Conservation (phyloP, 805 yeast genomes). For the Sugiyamaella smithiae region DNA sequence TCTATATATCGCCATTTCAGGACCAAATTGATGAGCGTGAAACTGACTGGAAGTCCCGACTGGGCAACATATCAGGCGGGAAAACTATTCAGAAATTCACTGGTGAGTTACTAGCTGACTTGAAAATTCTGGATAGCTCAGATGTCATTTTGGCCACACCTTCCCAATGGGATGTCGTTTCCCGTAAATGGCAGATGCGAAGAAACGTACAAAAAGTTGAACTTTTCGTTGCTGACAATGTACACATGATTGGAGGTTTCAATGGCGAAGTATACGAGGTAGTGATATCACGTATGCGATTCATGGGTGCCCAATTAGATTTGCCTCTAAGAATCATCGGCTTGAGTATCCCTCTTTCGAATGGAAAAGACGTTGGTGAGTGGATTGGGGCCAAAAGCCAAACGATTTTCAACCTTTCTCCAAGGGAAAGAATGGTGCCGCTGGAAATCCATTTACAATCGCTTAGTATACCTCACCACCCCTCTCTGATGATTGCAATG, state of each 20-base stretch:
- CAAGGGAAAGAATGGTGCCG: slow-evolving; percentile 55
- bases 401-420: slow-evolving; percentile 66
- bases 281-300: slow-evolving; percentile 65
- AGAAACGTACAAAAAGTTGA: slow-evolving; percentile 64
- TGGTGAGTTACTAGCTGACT: slow-evolving; percentile 55
- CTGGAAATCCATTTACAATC: slow-evolving; percentile 54
- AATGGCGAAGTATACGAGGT: slow-evolving; percentile 68
- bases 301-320: slow-evolving; percentile 65
- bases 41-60: slow-evolving; percentile 47
- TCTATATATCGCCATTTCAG: slow-evolving; percentile 67
- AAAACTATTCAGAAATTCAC: slow-evolving; percentile 56
- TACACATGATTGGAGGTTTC: slow-evolving; percentile 61
- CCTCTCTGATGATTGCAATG: slow-evolving; percentile 52
- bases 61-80: slow-evolving; percentile 47
- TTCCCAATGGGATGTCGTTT: slow-evolving; percentile 64
- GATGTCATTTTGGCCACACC: slow-evolving; percentile 80
- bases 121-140: slow-evolving; percentile 52
- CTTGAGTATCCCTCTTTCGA: slow-evolving; percentile 65
- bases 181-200: slow-evolving; percentile 82
- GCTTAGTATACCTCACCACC: slow-evolving; percentile 46
- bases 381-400: slow-evolving; percentile 75
- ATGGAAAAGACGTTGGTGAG: slow-evolving; percentile 72
- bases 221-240: slow-evolving; percentile 68
- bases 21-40: slow-evolving; percentile 48
- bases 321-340: slow-evolving; percentile 60